A percentile compares a stretch with the other conserved stretches of the same genome.
These are phyloP conservation scores for Epichloe gansuensis DNA, from an alignment of 2,329 filamentous ascomycete species.

Conservation along the genomic window DNA sequence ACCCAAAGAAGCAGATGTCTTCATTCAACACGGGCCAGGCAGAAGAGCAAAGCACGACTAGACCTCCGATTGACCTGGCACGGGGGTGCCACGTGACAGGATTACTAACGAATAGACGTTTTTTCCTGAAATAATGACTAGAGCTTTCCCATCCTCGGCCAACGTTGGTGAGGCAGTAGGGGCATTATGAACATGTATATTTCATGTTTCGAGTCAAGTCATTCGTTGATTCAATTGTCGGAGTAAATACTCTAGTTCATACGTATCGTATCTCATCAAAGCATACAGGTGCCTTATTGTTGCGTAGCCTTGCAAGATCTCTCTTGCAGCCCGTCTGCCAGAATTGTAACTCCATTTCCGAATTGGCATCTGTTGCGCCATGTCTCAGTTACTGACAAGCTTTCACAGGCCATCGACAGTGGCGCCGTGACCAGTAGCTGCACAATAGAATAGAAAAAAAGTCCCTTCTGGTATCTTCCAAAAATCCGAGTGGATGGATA, in stretches of 20 bases:
- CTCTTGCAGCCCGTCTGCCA: not conserved
- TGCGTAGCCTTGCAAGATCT: not conserved
- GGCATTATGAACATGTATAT: no score
- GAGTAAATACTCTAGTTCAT: not conserved
- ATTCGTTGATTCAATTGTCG: no score
- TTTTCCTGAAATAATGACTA: no score
- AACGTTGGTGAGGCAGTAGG: no score
- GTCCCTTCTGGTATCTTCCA: not conserved
- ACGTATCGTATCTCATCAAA: not conserved
- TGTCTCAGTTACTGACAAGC: not conserved
- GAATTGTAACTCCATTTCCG: not conserved
- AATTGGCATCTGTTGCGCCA: slow-evolving; percentile 2
- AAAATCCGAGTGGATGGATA: not conserved
- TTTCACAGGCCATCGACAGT: not conserved
- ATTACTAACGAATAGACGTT: no score
- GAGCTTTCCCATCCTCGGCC: no score
- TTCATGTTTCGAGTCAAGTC: no score
- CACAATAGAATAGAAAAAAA: not conserved
- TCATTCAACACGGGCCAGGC: no score
- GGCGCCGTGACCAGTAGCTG: not conserved
- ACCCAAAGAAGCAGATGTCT: no score
- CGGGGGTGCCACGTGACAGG: no score
- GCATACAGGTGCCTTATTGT: not conserved
- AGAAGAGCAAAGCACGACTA: no score
- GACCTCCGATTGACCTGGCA: no score